phyloP scores from a whole-genome alignment of 495 filamentous ascomycete species.

The Pyrenopolyporus hunteri region DNA sequence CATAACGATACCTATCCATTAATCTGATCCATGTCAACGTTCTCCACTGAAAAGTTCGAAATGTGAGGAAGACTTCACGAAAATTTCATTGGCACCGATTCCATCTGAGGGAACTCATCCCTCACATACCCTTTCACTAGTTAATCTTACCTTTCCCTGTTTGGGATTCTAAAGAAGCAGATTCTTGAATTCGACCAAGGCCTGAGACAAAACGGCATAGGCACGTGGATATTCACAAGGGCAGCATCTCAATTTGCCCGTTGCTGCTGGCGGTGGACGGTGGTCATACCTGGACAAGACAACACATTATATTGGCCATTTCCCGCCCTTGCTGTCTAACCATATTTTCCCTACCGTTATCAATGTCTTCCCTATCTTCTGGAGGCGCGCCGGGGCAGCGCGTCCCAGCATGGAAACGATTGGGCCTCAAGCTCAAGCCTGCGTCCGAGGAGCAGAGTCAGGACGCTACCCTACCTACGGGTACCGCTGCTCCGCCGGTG shows the following conservation, averaged over 20 bases:
- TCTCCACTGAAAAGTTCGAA: constrained; percentile 33
- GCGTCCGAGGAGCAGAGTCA: constrained; percentile 51
- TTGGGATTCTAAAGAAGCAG: constrained; percentile 16
- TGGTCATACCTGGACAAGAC: constrained; percentile 12
- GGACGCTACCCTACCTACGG: constrained; percentile 37
- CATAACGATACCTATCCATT: background rate
- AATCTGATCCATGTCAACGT: constrained; percentile 15
- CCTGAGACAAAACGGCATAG: constrained; percentile 17
- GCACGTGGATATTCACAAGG: constrained; percentile 28
- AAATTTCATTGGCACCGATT: constrained; percentile 35
- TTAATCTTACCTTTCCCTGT: constrained; percentile 8
- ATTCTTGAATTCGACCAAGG: constrained; percentile 23
- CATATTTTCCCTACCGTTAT: constrained; percentile 36
- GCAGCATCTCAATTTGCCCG: constrained; percentile 20
- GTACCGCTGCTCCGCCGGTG: constrained; percentile 32
- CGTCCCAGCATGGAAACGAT: constrained; percentile 77
- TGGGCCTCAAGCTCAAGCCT: constrained; percentile 75
- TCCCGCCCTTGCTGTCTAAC: constrained; percentile 27
- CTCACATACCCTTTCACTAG: constrained; percentile 4
- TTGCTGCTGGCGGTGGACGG: constrained; percentile 3
- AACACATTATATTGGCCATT: constrained; percentile 13
- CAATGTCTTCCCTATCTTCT: constrained; percentile 40
- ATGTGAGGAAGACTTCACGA: constrained; percentile 28
- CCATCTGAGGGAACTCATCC: constrained; percentile 4
- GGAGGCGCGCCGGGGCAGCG: constrained; percentile 48